Conservation (phyloP, 1,284 basidiomycete genomes). For the Lignosus rhinocerotis region DNA sequence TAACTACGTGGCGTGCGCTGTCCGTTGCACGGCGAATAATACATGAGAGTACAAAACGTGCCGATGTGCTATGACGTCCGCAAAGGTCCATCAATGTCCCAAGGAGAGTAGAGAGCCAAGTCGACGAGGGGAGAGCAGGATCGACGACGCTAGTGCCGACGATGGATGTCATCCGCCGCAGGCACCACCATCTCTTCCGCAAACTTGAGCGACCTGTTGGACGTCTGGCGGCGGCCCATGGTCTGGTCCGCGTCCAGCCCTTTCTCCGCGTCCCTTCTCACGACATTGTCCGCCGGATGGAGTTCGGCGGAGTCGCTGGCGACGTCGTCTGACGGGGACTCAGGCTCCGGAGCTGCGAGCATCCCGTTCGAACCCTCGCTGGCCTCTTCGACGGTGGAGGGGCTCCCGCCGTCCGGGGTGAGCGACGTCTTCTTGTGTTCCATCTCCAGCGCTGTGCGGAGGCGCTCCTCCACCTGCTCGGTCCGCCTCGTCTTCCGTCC, state of each 20-base stretch:
- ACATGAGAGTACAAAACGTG: too few relatives aligned
- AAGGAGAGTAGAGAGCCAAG: background rate
- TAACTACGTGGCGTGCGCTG: background rate
- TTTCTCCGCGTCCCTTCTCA: conserved; percentile 3
- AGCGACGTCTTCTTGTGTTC: conserved; percentile 24
- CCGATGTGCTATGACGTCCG: background rate
- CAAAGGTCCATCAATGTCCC: background rate
- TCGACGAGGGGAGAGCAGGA: too few relatives aligned
- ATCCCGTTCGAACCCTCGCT: background rate
- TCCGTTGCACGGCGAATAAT: too few relatives aligned
- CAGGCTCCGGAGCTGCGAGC: conserved; percentile 31
- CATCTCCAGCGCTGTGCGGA: conserved; percentile 67
- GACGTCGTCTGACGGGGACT: conserved; percentile 43
- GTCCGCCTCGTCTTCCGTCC: conserved; percentile 78
- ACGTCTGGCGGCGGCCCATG: conserved; percentile 7
- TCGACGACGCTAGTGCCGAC: background rate
- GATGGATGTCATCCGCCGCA: conserved; percentile 18
- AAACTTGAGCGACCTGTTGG: conserved; percentile 12
- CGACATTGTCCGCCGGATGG: background rate
- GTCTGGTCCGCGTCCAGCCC: background rate
- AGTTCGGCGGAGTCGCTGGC: background rate
- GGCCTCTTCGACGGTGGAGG: background rate
- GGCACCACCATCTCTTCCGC: conserved; percentile 39
- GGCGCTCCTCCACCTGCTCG: conserved; percentile 67
- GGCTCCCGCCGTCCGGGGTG: background rate